phyloP scores from a whole-genome alignment of 139 green algal species.

The Chlamydomonas schloesseri region DNA sequence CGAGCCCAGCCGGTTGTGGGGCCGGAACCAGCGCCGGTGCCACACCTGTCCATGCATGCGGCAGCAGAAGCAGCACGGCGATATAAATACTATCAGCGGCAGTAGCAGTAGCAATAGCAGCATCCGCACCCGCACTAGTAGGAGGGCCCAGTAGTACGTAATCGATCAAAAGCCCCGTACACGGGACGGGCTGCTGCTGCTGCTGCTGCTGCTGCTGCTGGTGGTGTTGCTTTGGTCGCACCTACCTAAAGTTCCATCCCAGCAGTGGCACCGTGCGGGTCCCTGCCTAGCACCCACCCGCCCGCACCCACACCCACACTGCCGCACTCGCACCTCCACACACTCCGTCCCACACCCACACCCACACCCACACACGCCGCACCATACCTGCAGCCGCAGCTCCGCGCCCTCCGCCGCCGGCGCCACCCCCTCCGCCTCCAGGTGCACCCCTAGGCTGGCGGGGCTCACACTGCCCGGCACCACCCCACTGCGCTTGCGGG shows the following conservation, averaged over 20 bases:
- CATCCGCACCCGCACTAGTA: no score
- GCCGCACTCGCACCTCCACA: not conserved
- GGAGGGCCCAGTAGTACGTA: no score
- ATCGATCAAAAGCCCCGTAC: no score
- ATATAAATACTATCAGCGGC: no score
- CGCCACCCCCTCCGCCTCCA: constrained; percentile 23
- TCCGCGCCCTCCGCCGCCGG: constrained; percentile 10
- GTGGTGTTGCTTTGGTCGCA: no score
- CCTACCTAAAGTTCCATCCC: no score
- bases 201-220: no score
- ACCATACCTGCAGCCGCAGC: constrained; percentile 21
- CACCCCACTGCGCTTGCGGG: not conserved
- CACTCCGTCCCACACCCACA: not conserved
- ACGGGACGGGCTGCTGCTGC: no score
- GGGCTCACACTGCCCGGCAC: not conserved
- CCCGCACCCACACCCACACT: not conserved
- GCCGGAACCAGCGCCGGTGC: constrained; percentile 39
- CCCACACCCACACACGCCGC: not conserved
- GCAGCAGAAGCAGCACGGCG: not conserved
- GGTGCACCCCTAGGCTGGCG: not conserved
- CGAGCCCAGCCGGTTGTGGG: not conserved
- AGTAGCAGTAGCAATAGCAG: no score
- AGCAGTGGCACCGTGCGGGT: no score
- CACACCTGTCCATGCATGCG: not conserved
- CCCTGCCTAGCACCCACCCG: not conserved